Percentiles rank a stretch among this genome's conserved stretches.
These are phyloP conservation scores for Protea cynaroides DNA, from an alignment of 164 flowering plant species.

Conservation along the genomic window DNA sequence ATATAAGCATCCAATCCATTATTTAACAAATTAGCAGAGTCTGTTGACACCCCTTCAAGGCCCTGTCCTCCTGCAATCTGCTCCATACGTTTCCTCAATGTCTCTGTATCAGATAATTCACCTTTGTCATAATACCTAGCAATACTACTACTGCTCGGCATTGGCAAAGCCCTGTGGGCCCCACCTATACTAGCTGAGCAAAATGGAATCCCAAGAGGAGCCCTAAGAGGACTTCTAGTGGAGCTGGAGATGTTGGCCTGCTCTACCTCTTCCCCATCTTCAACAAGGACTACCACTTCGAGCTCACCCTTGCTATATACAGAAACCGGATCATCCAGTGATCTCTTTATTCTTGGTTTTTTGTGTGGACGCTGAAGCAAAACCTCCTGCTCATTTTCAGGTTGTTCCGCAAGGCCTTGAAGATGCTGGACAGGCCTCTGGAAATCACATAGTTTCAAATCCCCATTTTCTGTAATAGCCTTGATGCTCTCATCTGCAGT, in stretches of 20 bases:
- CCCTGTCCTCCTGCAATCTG: conserved; percentile 73
- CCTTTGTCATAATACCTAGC: conserved; percentile 38
- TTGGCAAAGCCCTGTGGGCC: conserved; percentile 49
- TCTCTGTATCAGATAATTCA: conserved; percentile 55
- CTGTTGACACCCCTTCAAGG: conserved; percentile 73
- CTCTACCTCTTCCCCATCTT: conserved; percentile 48
- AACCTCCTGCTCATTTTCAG: conserved; percentile 37
- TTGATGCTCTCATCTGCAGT: conserved; percentile 36
- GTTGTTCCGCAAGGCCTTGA: conserved; percentile 48
- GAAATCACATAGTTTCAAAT: conserved; percentile 42
- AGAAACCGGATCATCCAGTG: conserved; percentile 20
- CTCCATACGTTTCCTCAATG: conserved; percentile 77
- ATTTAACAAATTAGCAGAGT: conserved; percentile 75
- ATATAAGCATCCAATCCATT: conserved; percentile 72
- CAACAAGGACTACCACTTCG: conserved; percentile 21
- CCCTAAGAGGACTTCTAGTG: conserved; percentile 50
- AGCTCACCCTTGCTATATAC: conserved; percentile 37
- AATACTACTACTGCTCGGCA: conserved; percentile 29
- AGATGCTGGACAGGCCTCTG: conserved; percentile 52
- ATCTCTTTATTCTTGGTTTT: conserved; percentile 27
- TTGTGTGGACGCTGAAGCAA: conserved; percentile 24
- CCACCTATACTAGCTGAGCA: conserved; percentile 85
- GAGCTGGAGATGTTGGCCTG: conserved; percentile 23
- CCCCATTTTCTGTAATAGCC: conserved; percentile 58
- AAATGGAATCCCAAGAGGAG: conserved; percentile 87